These are phyloP conservation scores for Trametes sp. DNA, from an alignment of 1,284 basidiomycete species.

Conservation along the genomic window DNA sequence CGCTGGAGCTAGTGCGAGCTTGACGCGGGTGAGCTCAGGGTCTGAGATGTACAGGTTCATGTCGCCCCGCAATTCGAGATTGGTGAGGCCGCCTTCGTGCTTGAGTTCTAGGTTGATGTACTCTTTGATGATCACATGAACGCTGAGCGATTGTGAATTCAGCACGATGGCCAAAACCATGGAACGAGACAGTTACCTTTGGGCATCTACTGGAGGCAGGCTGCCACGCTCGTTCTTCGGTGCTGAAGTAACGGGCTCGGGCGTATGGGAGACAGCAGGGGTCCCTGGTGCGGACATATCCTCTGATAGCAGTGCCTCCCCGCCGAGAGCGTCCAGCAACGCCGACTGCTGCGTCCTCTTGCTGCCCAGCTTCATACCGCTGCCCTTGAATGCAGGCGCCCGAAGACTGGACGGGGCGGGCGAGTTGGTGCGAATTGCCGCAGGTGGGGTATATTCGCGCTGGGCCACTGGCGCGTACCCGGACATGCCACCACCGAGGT, in stretches of 20 bases:
- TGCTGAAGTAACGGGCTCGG: slow-evolving; percentile 48
- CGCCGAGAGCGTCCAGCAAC: slow-evolving; percentile 87
- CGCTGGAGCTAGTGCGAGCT: slow-evolving; percentile 70
- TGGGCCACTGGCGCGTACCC: slow-evolving; percentile 74
- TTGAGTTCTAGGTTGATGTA: slow-evolving; percentile 81
- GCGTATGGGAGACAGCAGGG: slow-evolving; percentile 56
- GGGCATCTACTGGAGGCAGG: slow-evolving; percentile 79
- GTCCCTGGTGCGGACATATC: slow-evolving; percentile 67
- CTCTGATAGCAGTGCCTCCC: slow-evolving; percentile 70
- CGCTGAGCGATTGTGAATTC: slow-evolving; percentile 51
- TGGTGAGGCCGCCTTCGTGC: slow-evolving; percentile 91
- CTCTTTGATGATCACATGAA: slow-evolving; percentile 90
- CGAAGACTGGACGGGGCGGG: slow-evolving; percentile 61
- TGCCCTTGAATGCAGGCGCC: slow-evolving; percentile 88
- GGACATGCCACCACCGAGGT: slow-evolving; percentile 69
- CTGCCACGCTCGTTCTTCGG: slow-evolving; percentile 59
- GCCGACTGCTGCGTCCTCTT: slow-evolving; percentile 92
- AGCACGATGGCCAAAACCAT: not conserved
- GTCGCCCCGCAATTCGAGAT: slow-evolving; percentile 93
- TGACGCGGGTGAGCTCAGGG: slow-evolving; percentile 77
- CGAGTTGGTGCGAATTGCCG: slow-evolving; percentile 55
- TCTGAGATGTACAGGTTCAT: slow-evolving; percentile 93
- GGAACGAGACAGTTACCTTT: slow-evolving; percentile 61
- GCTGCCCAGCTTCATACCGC: slow-evolving; percentile 97
- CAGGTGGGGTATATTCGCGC: slow-evolving; percentile 69